phyloP scores from a whole-genome alignment of 192 early-diverging fungal genomes.

The Podila epicladia region DNA sequence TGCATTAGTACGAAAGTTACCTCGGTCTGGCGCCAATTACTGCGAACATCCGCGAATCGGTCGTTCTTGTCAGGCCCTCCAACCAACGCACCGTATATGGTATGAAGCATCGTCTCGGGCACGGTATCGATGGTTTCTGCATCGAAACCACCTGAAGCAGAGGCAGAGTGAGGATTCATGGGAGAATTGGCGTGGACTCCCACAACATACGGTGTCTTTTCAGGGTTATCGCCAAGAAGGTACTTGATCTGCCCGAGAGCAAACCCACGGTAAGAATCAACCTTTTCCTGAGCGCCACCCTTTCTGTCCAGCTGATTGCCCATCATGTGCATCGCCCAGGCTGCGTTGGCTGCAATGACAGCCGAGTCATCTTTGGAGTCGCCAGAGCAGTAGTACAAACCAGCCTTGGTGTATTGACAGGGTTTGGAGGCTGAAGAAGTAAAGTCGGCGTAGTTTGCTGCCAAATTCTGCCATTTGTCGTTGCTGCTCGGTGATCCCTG shows the following conservation, averaged over 20 bases:
- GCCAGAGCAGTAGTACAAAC: slow-evolving; percentile 47
- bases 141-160: slow-evolving; percentile 60
- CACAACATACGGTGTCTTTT: slow-evolving; percentile 64
- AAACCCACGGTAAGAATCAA: slow-evolving; percentile 26
- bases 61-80: slow-evolving; percentile 68
- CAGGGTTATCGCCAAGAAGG: slow-evolving; percentile 62
- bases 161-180: slow-evolving; percentile 65
- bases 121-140: slow-evolving; percentile 47
- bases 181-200: slow-evolving; percentile 69
- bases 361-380: slow-evolving; percentile 41
- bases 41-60: slow-evolving; percentile 55
- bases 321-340: slow-evolving; percentile 46
- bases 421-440: slow-evolving; percentile 13
- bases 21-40: slow-evolving; percentile 60
- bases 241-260: slow-evolving; percentile 61
- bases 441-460: slow-evolving; percentile 53
- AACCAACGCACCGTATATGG: slow-evolving; percentile 65
- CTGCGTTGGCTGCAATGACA: slow-evolving; percentile 45
- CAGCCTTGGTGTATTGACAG: slow-evolving; percentile 56
- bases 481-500: slow-evolving; percentile 16
- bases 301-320: slow-evolving; percentile 36
- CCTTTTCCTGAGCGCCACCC: slow-evolving; percentile 18
- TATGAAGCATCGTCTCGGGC: slow-evolving; percentile 45
- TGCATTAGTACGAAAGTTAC: slow-evolving; percentile 18
- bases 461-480: slow-evolving; percentile 43